Base-by-base conservation (phyloP, 495 filamentous ascomycete genomes). In the Neurospora pannonica region DNA sequence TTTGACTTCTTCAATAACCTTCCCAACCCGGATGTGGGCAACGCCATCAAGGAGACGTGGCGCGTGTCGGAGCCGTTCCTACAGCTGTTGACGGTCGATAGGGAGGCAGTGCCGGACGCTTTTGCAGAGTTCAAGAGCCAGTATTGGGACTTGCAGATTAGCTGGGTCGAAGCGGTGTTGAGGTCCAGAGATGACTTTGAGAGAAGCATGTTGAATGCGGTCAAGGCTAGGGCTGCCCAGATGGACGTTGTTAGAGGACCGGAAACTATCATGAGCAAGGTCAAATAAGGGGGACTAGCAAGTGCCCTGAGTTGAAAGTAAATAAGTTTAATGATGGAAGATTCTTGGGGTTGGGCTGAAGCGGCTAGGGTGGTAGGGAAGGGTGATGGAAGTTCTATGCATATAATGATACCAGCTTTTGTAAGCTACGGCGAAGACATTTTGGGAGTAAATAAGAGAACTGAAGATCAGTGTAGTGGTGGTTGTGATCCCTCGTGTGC, bases 151-250 rank as follows among this genome's bases (percentile, higher is more conserved):
- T 85, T 97, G 78, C 94, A 95, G 82, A 89, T 97, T 71, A 91
- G 90, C 37, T 99, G 96, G 96, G 94, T 98, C n/a, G 96, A 99
- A 85, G 90, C 92, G 24, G 96, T 97, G 74, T 80, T 99, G 73
- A 87, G 94, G 81, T 85, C 90, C 4, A 84, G 96, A 73, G 96
- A 99, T 82, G 96, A 99, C 82, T 97, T 97, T 83, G 95, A 97
- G 79, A 87, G 95, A 75, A 89, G 88, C 74, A 93, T 97, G 92
- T 81, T 98, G 74, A 94, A 92, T 79, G 87, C 88, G 24, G 90
- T 98, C 38, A 98, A 97, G 86, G 90, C 92, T 6, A 89, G 90
- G 81, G 94, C 94, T 3, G 94, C 93, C 24, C 94, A 94, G 81
- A 87, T 97, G 81, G 90, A 92, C 71, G 90, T 94, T 42, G 89